Evolutionary conservation across 2,329 filamentous ascomycete species (phyloP).

Genomic region (Boeremia exigua): DNA sequence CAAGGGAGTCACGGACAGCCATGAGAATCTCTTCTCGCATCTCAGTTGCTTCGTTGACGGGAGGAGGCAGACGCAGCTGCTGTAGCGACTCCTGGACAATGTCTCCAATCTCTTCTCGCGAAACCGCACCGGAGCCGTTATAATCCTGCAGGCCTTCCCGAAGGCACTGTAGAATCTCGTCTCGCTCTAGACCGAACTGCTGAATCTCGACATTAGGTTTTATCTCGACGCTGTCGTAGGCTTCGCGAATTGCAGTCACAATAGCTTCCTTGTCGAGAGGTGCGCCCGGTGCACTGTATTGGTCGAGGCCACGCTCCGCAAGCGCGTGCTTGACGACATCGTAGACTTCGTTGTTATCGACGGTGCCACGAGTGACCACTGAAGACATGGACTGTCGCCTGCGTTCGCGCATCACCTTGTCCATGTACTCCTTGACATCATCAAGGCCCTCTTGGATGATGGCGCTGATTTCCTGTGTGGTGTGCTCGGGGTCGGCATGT

Average conservation of each 20-base stretch:
- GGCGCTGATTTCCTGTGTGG: conserved; percentile 73
- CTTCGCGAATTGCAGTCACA: conserved; percentile 83
- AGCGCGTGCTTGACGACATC: conserved; percentile 80
- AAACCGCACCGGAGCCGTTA: conserved; percentile 64
- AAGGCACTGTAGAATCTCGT: conserved; percentile 86
- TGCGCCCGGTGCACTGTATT: conserved; percentile 51
- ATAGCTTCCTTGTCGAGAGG: conserved; percentile 75
- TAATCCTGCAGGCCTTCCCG: conserved; percentile 85
- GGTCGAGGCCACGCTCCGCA: conserved; percentile 58
- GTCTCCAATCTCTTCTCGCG: conserved; percentile 82
- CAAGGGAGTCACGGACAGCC: conserved; percentile 83
- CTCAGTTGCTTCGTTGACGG: conserved; percentile 71
- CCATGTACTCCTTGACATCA: conserved; percentile 85
- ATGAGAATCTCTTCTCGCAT: conserved; percentile 84
- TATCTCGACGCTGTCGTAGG: conserved; percentile 79
- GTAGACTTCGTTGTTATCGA: conserved; percentile 86
- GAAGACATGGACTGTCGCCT: conserved; percentile 70
- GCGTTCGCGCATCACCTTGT: conserved; percentile 77
- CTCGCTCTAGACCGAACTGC: conserved; percentile 86
- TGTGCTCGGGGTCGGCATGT: conserved; percentile 43
- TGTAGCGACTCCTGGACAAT: conserved; percentile 87
- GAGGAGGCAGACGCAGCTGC: conserved; percentile 75
- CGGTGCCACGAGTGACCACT: conserved; percentile 64
- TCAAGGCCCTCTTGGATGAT: conserved; percentile 82
- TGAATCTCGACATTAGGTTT: conserved; percentile 92